Conservation (phyloP, 768 basidiomycete species). For the Chiua virens region DNA sequence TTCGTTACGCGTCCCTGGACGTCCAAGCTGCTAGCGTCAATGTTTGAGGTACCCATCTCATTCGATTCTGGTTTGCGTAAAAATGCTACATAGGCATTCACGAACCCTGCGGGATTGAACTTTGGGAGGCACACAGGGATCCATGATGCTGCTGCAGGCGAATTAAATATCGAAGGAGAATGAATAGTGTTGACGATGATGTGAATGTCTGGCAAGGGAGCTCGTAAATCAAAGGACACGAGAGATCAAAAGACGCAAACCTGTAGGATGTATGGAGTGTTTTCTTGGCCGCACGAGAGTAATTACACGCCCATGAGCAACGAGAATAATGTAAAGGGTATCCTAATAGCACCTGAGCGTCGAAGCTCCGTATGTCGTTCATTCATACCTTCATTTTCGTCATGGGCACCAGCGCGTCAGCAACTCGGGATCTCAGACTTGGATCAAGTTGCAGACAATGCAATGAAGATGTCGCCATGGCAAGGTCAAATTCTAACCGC, state of each 20-base stretch:
- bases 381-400: constrained; percentile 72
- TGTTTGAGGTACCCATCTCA: constrained; percentile 1
- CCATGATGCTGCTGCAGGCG: constrained; percentile 84
- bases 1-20: background rate
- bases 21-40: background rate
- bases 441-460: constrained; percentile 79
- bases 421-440: constrained; percentile 67
- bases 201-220: constrained; percentile 65
- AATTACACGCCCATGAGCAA: constrained; percentile 74
- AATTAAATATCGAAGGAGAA: constrained; percentile 74
- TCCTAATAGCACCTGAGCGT: constrained; percentile 49
- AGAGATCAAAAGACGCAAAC: constrained; percentile 37
- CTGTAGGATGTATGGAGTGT: constrained; percentile 93
- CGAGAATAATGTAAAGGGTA: constrained; percentile 86
- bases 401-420: constrained; percentile 76
- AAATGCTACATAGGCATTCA: constrained; percentile 87
- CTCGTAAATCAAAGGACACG: background rate
- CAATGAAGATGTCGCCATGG: constrained; percentile 78
- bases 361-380: background rate
- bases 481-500: constrained; percentile 75
- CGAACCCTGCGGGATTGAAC: constrained; percentile 85
- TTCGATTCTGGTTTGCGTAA: constrained; percentile 42
- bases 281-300: constrained; percentile 88
- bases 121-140: constrained; percentile 95
- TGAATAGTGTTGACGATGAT: constrained; percentile 90